Conservation (phyloP, 345 rosid genomes). For the Noccaea caerulescens region DNA sequence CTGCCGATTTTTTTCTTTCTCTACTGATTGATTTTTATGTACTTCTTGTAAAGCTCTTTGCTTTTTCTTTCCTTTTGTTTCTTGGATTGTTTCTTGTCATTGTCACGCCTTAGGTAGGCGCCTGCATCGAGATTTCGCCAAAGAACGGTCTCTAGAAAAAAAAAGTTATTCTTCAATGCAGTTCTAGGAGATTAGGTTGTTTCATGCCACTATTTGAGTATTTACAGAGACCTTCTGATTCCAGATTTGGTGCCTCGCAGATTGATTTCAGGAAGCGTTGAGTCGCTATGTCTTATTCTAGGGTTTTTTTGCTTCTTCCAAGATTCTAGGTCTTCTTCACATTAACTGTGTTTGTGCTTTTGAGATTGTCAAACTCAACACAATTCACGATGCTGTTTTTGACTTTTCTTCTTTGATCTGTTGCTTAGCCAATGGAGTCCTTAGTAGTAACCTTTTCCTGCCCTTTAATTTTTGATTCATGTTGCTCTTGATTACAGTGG, state of each 20-base stretch:
- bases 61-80: too few species aligned
- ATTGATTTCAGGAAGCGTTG: constrained; percentile 17
- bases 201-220: not conserved
- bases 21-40: too few species aligned
- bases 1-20: not conserved
- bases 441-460: not conserved
- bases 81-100: not conserved
- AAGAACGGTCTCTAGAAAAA: not conserved
- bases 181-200: constrained; percentile 17
- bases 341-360: not conserved
- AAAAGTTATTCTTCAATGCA: constrained; percentile 9
- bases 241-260: not conserved
- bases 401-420: constrained; percentile 7
- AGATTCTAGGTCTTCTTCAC: constrained; percentile 8
- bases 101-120: not conserved
- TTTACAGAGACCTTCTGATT: constrained; percentile 12
- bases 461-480: not conserved
- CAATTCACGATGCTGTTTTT: not conserved
- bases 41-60: not conserved
- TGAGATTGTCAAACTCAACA: constrained; percentile 16
- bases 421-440: not conserved
- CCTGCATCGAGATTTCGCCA: constrained; percentile 3
- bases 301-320: not conserved
- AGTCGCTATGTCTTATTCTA: not conserved
- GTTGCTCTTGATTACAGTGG: constrained; percentile 28